Evolutionary conservation across 164 flowering plant species (phyloP), one percentile per base, ranked within the genome.

Genomic region (Chimonanthus praecox): DNA sequence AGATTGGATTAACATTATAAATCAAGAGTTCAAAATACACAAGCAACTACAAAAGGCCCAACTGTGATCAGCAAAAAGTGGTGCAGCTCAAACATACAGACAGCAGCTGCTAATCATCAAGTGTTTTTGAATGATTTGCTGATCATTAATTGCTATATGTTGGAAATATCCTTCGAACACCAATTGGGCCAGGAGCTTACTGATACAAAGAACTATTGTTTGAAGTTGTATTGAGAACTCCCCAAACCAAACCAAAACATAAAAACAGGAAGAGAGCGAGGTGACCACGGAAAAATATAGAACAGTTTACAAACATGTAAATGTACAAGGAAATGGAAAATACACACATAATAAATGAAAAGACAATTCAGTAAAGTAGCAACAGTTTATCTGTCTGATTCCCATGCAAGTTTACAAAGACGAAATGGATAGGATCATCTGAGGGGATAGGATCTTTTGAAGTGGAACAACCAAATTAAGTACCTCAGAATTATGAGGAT

Each of bases 401-500:
- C 33, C 33, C 33, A 33, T 33, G 33, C 33, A 33, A 33, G 33
- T 33, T 33, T 33, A 33, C 33, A 33, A 33, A 33, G 33, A 33
- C 33, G 33, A 33, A 33, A 33, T 33, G 33, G 33, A 33, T 33
- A 33, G 33, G 33, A 33, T 33, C 33, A 33, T 33, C 33, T 33
- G 33, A 33, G 33, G 33, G 33, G 33, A 33, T 33, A 33, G 33
- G 33, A 33, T 33, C 33, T 1, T 33, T 33, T 33, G 33, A 33
- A 33, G 33, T 33, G 33, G 33, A 33, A 33, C 60, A 72, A 67
- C 71, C 71, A 9, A 54, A 13, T 11, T 10, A 0, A 54, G 15
- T 54, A 94, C 99, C 99, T 94, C 90, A 16, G 85, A 82, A 80
- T 78, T 87, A 58, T 75, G 80, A 45, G 94, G 91, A 85, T 91